Evolutionary conservation across 345 rosid genomes (phyloP), one percentile per base, ranked within the genome.

Genomic region (Arabidopsis suecica): DNA sequence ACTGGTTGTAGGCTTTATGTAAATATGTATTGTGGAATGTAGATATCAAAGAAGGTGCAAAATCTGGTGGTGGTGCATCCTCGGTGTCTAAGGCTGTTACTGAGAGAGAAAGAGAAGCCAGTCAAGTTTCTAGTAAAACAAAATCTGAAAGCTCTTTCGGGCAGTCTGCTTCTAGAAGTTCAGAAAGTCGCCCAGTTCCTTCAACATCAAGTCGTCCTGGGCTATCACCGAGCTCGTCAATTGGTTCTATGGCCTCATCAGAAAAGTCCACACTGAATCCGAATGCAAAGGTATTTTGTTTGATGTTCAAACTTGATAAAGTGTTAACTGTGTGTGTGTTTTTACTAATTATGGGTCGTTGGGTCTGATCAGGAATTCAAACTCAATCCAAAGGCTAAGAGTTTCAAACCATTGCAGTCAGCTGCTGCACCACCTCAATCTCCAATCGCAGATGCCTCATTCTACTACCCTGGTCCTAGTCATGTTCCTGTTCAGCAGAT

Each of bases 311-410:
- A 65, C 55, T 66, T 72, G 73, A 51, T 41, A 5, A 25, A 53
- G 23, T 72, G 59, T 66, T 53, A n/a, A 57, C 72, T 28, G 18
- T 68, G 37, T 67, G 13, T 64, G 12, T 55, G 59, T 40, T n/a
- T 63, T 7, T 7, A 50, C 49, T 66, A 72, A 66, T 9, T 13
- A 16, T 33, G 60, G 53, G 37, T 42, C n/a, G 16, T 34, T 78
- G 69, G 59, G 66, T 78, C 16, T 64, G 69, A 22, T 65, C 89
- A 95, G 99, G 99, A 90, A 85, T 95, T 95, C 81, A 95, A 81
- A 76, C 87, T 88, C 42, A 95, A 92, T 84, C 99, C 97, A 42
- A 87, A 95, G 32, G 99, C 98, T 16, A 89, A 91, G 89, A 90
- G 96, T 71, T 93, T 89, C 78, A 80, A 64, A 37, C 97, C 98